Evolutionary conservation across 1,139 yeast genomes (phyloP), one percentile per base, ranked within the genome.

Genomic region (Candida sp.): DNA sequence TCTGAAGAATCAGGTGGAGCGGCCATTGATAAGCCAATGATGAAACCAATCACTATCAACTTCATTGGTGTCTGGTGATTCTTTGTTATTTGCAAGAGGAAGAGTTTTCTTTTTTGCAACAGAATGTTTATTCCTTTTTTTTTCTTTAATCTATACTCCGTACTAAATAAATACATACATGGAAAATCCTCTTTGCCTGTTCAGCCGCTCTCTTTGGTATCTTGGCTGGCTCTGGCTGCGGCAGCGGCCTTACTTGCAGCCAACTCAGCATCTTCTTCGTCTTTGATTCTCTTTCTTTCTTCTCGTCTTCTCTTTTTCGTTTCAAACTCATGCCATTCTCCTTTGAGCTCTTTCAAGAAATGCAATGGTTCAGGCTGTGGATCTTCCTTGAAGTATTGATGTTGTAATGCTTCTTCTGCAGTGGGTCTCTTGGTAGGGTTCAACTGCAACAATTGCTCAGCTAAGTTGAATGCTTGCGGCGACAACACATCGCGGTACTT

Each of bases 311-410:
- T 83, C 70, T 86, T 87, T 68, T 94, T 92, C 4, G 97, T 96
- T 65, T 94, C 99, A 67, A 88, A 93, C 65, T 94, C 99, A 65
- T 94, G 99, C 96, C 98, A 93, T 67, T 96, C 98, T 2, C 92
- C 92, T 50, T 80, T 78, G 40, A 86, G 72, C 12, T 79, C 82
- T 46, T 78, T 73, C 57, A 87, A 72, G 52, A 86, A 78, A 11
- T 72, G 72, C 47, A 85, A 68, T 2, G 88, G 85, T 54, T 79
- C 81, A 0, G 89, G 86, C 42, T 54, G 56, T 0, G 98, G 98
- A 3, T 79, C 85, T 52, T 86, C 88, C 5, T 70, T 67, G 63
- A 94, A 94, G 69, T 90, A 94, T 1, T 73, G 74, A 67, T 91
- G 98, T 58, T 86, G 88, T 58, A 94, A 79, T 3, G 97, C 96